A percentile compares a stretch with the other conserved stretches of the same genome.
phyloP scores from a whole-genome alignment of 2,329 filamentous ascomycete genomes.

The Fusarium begoniae region DNA sequence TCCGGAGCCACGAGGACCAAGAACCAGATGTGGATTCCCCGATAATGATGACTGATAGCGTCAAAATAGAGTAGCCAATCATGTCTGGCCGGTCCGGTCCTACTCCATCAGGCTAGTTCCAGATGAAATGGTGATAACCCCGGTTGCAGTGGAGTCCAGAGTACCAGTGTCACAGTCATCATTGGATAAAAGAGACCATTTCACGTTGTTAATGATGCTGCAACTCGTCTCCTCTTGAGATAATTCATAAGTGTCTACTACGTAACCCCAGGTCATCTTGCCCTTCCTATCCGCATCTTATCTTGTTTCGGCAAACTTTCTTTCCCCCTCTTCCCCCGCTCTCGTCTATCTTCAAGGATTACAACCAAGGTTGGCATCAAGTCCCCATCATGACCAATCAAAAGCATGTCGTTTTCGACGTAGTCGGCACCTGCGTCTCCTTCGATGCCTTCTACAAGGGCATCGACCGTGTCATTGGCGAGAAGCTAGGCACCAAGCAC shows the following conservation, averaged over 20 bases:
- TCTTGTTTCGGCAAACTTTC: neutral
- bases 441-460: neutral
- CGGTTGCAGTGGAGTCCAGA: neutral
- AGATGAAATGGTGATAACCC: neutral
- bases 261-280: neutral
- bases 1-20: neutral
- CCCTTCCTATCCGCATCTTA: neutral
- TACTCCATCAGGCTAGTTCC: neutral
- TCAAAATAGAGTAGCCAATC: neutral
- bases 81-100: neutral
- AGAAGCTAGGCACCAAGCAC: neutral
- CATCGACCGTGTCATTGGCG: neutral
- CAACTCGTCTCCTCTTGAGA: neutral
- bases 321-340: neutral
- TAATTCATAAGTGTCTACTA: neutral
- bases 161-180: neutral
- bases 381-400: neutral
- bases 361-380: neutral
- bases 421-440: neutral
- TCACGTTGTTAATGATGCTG: neutral
- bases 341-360: neutral
- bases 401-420: conserved; percentile 2
- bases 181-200: conserved; percentile 2
- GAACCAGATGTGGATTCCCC: neutral
- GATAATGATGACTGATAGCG: neutral